A percentile compares a stretch with the other conserved stretches of the same genome.
Conservation (phyloP, 176 grass and related monocot genomes). For the Triticum timopheevii region DNA sequence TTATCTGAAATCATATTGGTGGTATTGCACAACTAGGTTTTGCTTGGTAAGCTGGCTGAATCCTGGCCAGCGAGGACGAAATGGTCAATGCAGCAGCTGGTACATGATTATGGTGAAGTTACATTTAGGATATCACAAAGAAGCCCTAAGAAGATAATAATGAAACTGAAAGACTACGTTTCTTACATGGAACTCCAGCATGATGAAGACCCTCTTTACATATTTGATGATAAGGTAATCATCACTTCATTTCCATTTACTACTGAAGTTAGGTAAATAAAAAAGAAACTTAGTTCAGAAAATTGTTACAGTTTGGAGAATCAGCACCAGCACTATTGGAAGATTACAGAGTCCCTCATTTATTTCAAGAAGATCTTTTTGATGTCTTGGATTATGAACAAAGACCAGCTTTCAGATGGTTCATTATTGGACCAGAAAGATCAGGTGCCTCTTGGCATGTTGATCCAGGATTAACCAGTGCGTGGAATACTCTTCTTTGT, state of each 20-base stretch:
- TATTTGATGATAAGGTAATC: conserved; percentile 91
- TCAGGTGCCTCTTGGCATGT: conserved; percentile 99
- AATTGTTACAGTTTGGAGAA: conserved; percentile 82
- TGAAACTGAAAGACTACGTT: conserved; percentile 95
- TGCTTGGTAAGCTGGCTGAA: conserved; percentile 70
- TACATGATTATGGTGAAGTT: conserved; percentile 63
- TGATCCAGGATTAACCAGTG: conserved; percentile 90
- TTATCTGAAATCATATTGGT: conserved; percentile 22
- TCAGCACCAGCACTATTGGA: conserved; percentile 65
- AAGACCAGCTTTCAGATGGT: conserved; percentile 89
- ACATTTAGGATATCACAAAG: conserved; percentile 91
- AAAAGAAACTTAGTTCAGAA: conserved; percentile 20
- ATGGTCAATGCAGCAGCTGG: conserved; percentile 81
- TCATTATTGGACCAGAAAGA: conserved; percentile 94
- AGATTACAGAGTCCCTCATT: conserved; percentile 81
- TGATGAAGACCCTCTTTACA: conserved; percentile 98
- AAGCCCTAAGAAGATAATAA: conserved; percentile 76
- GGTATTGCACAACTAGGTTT: conserved; percentile 48
- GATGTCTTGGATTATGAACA: conserved; percentile 76
- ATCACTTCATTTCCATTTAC: conserved; percentile 21
- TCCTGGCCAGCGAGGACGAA: conserved; percentile 87
- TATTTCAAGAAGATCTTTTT: conserved; percentile 95
- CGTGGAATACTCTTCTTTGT: conserved; percentile 98
- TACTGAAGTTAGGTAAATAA: background rate
- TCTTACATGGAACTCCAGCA: conserved; percentile 93